Base-by-base conservation (phyloP, 345 rosid genomes). In the Eucalyptus cloeziana region DNA sequence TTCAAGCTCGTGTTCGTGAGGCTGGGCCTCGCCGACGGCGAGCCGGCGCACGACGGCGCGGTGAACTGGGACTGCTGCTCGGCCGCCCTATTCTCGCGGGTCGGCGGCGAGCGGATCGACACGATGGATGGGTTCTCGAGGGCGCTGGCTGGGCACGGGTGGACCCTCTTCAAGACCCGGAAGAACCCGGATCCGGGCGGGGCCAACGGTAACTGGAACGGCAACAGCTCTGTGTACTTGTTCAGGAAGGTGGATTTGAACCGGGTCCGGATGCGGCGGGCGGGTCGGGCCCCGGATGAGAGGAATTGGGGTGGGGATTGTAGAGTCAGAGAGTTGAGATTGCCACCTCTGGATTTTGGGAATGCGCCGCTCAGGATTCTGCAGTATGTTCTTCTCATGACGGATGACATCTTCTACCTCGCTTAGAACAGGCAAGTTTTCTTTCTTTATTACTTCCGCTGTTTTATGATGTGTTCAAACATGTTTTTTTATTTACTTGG, bases 1-100 rank as follows among this genome's bases (percentile, higher is more conserved):
- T 96, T 96, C 94, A 96, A 95, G 91, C 94, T 96, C 71, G 95
- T 92, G 9, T 93, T 93, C 90, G 31, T 92, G 76, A 86, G 87
- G 43, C 17, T 86, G 25, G 12, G 89, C 88, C 43, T 49, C 49
- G 80, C 24, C 49, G 19, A 24, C 12, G 86, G 64, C 15, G 88
- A 87, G 5, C 13, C 58, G 4, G 76, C 52, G 40, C 30, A 31
- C 51, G 91, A 92, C 21, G 85, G 88, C 76, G 52, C 89, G 33
- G 86, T 95, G 56, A 91, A 94, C 90, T 96, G 97, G 97, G 91
- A 96, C 88, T 96, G 97, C 92, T 94, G 96, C 93, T 94, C 97
- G 9, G 89, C 93, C 60, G 94, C 97, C 64, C 95, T 95, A 86
- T 93, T 92, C 88, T 94, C 95, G 7, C 86, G 95, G 87, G 86